Evolutionary conservation across 345 rosid genomes (phyloP).

Genomic region (Eucalyptus curtisii): DNA sequence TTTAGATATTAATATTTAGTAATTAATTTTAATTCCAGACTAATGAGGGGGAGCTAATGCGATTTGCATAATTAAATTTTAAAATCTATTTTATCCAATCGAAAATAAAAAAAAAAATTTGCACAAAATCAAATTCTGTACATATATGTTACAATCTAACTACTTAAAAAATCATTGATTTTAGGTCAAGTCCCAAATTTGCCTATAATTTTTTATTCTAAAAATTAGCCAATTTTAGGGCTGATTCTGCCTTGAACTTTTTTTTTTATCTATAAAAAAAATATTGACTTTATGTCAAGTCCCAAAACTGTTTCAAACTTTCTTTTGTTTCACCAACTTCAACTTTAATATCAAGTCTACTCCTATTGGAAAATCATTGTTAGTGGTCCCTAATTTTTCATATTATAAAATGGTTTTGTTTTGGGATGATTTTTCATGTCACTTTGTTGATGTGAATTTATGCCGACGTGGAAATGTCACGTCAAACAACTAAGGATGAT

Average conservation of each 20-base stretch:
- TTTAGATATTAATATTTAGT: neutral
- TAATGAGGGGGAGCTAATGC: rapidly evolving
- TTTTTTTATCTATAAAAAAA: neutral
- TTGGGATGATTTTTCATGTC: neutral
- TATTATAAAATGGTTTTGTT: neutral
- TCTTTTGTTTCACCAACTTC: neutral
- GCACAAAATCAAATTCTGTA: rapidly evolving
- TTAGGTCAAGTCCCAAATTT: rapidly evolving
- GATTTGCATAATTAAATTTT: neutral
- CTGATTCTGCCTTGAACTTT: rapidly evolving
- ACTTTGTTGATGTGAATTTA: neutral
- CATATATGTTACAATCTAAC: no score
- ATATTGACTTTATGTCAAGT: no score
- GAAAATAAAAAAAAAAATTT: neutral
- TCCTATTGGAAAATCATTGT: no score
- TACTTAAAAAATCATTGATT: no score
- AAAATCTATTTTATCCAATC: neutral
- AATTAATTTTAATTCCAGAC: neutral
- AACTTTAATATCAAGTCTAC: neutral
- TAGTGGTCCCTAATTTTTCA: neutral
- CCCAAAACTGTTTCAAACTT: neutral
- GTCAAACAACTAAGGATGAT: neutral
- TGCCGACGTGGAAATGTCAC: rapidly evolving
- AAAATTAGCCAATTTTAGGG: neutral
- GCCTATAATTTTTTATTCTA: no score